Base-by-base conservation (phyloP, 108 stramenopile species). In the Nitzschia inconspicua region DNA sequence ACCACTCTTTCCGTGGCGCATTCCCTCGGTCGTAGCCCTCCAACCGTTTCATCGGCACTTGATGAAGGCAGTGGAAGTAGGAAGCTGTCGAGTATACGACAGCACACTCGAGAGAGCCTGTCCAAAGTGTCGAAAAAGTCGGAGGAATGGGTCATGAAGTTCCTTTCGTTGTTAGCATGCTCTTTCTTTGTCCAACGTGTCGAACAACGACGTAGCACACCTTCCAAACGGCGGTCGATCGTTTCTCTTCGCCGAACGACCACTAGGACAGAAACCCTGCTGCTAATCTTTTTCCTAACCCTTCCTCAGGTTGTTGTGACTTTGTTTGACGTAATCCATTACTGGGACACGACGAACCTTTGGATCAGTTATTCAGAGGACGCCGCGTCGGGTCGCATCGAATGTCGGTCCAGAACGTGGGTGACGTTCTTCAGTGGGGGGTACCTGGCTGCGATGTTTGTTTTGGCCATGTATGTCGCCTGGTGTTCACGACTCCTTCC, bases 401-500 rank as follows among this genome's bases (percentile, higher is more conserved):
- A n/a, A n/a, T n/a, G n/a, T n/a, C n/a, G n/a, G n/a, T n/a, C n/a
- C n/a, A n/a, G n/a, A n/a, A n/a, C n/a, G n/a, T n/a, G n/a, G n/a
- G n/a, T n/a, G n/a, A n/a, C n/a, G n/a, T n/a, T n/a, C n/a, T n/a
- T n/a, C n/a, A n/a, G n/a, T n/a, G n/a, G n/a, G n/a, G n/a, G n/a
- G n/a, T n/a, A n/a, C n/a, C n/a, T n/a, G n/a, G n/a, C n/a, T n/a
- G n/a, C n/a, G n/a, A n/a, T n/a, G n/a, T n/a, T n/a, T n/a, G n/a
- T n/a, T n/a, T n/a, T n/a, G 34, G 44, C 63, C 19, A 26, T 65
- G 22, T n/a, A 55, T 9, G 23, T 72, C 23, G 71, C 71, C 2
- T 72, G 64, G 63, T 10, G 44, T 9, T 40, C 44, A 3, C 47
- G 71, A 16, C 49, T 65, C 27, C 36, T 72, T 8, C 71, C 71